phyloP scores from a whole-genome alignment of 2,329 filamentous ascomycete genomes.

The Lomentospora prolificans region DNA sequence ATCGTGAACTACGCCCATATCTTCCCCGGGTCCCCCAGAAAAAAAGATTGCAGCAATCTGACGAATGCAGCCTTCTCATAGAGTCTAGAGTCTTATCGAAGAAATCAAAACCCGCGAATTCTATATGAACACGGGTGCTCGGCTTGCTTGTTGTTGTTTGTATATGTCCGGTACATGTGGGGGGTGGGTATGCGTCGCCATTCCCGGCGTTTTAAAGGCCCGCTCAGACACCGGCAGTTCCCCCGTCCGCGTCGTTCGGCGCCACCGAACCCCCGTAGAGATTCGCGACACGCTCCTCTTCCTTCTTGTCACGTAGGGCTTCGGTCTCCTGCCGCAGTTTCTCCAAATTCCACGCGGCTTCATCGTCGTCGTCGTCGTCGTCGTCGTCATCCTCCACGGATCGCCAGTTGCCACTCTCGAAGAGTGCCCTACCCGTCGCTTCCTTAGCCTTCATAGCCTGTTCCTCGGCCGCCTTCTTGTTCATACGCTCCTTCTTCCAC shows the following conservation, averaged over 20 bases:
- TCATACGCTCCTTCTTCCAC: slow-evolving; percentile 90
- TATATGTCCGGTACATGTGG: neutral
- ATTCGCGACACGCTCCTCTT: slow-evolving; percentile 49
- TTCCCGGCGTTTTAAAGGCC: too few species aligned
- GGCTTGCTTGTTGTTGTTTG: neutral
- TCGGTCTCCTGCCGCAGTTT: slow-evolving; percentile 81
- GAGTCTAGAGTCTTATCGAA: neutral
- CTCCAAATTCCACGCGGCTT: slow-evolving; percentile 65
- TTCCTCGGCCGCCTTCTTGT: slow-evolving; percentile 93
- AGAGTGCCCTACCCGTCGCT: slow-evolving; percentile 86
- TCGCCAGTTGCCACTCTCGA: slow-evolving; percentile 93
- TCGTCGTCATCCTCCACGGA: slow-evolving; percentile 55
- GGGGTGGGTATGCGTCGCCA: neutral
- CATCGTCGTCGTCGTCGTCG: slow-evolving; percentile 45
- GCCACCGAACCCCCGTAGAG: neutral
- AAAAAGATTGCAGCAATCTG: neutral
- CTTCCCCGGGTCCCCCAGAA: neutral
- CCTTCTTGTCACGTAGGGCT: slow-evolving; percentile 59
- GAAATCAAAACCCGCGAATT: neutral
- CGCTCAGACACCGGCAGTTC: neutral
- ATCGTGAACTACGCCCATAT: neutral
- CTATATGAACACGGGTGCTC: neutral
- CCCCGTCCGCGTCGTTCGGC: neutral
- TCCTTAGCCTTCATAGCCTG: slow-evolving; percentile 87
- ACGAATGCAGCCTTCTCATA: neutral